Evolutionary conservation across 495 filamentous ascomycete species (phyloP).

Genomic region (Talaromyces wortmannii): DNA sequence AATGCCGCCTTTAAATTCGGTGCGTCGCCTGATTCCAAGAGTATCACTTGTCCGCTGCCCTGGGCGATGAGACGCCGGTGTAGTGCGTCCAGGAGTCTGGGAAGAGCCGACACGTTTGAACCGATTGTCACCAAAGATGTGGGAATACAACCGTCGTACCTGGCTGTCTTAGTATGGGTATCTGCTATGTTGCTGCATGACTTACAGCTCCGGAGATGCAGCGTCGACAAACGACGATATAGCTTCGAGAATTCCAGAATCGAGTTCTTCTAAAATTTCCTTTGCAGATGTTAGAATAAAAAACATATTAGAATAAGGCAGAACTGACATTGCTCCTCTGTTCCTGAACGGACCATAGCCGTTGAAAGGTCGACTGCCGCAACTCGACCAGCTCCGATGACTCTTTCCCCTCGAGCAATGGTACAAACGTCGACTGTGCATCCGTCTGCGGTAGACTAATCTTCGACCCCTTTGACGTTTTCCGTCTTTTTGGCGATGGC

Average conservation of each 20-base stretch:
- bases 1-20: conserved; percentile 76
- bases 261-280: conserved; percentile 33
- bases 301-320: not conserved
- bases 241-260: conserved; percentile 54
- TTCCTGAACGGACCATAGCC: conserved; percentile 63
- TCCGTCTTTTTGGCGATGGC: conserved; percentile 61
- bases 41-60: conserved; percentile 51
- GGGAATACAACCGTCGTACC: conserved; percentile 53
- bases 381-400: conserved; percentile 37
- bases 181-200: not conserved
- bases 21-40: conserved; percentile 69
- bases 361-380: conserved; percentile 56
- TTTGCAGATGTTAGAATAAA: conserved; percentile 5
- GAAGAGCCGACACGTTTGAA: conserved; percentile 77
- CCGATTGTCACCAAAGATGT: conserved; percentile 78
- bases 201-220: conserved; percentile 38
- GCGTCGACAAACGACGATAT: conserved; percentile 60
- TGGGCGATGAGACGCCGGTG: conserved; percentile 44
- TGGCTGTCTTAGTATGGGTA: conserved; percentile 7
- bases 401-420: conserved; percentile 59
- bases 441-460: conserved; percentile 12
- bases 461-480: conserved; percentile 28
- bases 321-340: conserved; percentile 56
- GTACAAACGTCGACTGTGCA: conserved; percentile 39
- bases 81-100: conserved; percentile 59